These are phyloP conservation scores for Cercospora sojina DNA, from an alignment of 2,329 filamentous ascomycete genomes.

Conservation along the genomic window DNA sequence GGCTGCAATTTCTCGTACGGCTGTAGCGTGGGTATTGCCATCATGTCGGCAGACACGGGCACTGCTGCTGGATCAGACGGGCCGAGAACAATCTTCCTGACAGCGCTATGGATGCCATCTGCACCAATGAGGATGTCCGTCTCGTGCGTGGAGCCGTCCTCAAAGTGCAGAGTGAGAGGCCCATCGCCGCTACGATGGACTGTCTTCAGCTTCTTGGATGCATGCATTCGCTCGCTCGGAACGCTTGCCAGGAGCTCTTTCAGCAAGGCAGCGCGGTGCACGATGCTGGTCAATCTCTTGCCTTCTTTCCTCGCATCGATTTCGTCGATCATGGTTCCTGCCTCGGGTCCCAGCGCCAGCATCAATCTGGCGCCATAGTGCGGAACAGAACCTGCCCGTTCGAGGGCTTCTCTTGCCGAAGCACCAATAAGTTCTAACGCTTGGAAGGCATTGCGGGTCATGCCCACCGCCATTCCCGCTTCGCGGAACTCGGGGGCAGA, in stretches of 20 bases:
- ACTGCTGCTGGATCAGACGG: conserved; percentile 15
- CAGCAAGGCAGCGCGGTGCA: conserved; percentile 20
- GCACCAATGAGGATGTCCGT: conserved; percentile 20
- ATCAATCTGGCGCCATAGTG: conserved; percentile 8
- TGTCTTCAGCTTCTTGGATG: conserved; percentile 18
- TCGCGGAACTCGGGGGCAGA: conserved; percentile 19
- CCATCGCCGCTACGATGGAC: conserved; percentile 6
- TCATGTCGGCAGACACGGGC: conserved; percentile 15
- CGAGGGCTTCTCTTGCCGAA: conserved; percentile 15
- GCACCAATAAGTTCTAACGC: conserved; percentile 16
- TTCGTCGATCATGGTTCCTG: conserved; percentile 15
- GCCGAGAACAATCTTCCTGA: conserved; percentile 19
- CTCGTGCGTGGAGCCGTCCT: conserved; percentile 6
- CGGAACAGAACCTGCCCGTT: conserved; percentile 14
- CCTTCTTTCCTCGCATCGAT: conserved; percentile 17
- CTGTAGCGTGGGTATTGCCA: conserved; percentile 13
- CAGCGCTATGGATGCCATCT: conserved; percentile 19
- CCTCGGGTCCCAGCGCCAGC: conserved; percentile 14
- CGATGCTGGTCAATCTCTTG: conserved; percentile 18
- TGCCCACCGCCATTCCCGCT: conserved; percentile 20
- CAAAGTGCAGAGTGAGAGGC: conserved; percentile 11
- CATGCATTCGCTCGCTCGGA: conserved; percentile 18
- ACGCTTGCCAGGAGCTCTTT: conserved; percentile 16
- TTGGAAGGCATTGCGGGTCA: conserved; percentile 20
- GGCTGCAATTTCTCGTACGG: conserved; percentile 20